Evolutionary conservation across 441 rosid species (phyloP), one percentile per base, ranked within the genome.

Genomic region (Brassica balearica): DNA sequence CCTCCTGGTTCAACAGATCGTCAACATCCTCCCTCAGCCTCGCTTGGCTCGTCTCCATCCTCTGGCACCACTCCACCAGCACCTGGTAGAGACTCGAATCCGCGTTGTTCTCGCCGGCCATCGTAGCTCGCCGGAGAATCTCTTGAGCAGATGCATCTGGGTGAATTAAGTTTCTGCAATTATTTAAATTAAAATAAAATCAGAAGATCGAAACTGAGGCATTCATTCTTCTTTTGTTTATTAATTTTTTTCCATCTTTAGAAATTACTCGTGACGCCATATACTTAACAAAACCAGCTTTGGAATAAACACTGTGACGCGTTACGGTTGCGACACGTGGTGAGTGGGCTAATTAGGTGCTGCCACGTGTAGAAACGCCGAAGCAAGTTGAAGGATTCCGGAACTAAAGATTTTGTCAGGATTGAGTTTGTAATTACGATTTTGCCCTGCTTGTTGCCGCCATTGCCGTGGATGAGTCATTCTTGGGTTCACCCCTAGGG

Each of bases 61-160:
- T 84, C 82, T 8, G 72, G 38, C 89, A 89, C 76, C 95, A 92
- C 58, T 91, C 92, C 84, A 67, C 86, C 83, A 91, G 22, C 17
- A 51, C 85, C 25, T 83, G 66, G 84, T 84, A 84, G 64, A 79
- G 71, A 43, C 73, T 76, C 72, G 73, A 51, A 12, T 64, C 85
- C 10, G 83, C 68, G 38, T 81, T 85, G 56, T 72, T 38, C 11
- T 34, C 69, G 6, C 82, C 91, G 68, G 75, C 89, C 92, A 90
- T 86, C 76, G 53, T 56, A 3, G 32, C 68, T 70, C 78, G 78
- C 82, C 78, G 74, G 74, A 0, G 70, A 79, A 17, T 8, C 25
- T 25, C 66, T 73, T 68, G 74, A 73, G 10, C 70, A 73, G 25
- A 34, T 70, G 65, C 82, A 78, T 78, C 74, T 29, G 56, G 59